Evolutionary conservation across 768 basidiomycete species (phyloP), one percentile per base, ranked within the genome.

Genomic region (Tulasnella sp.): DNA sequence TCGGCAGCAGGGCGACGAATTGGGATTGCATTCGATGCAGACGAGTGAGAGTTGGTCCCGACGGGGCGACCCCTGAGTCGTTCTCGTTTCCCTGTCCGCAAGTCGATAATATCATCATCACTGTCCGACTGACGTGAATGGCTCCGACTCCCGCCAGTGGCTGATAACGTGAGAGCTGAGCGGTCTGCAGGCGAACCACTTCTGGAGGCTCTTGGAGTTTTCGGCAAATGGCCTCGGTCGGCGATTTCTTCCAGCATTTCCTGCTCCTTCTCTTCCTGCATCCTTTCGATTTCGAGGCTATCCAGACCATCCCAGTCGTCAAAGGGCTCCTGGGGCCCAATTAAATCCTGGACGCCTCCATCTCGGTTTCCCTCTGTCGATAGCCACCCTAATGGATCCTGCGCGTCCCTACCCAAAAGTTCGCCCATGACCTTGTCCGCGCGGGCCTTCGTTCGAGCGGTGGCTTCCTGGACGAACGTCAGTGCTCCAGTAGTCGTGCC

Each of bases 341-440:
- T 21, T 52, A 52, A n/a, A n/a, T 21, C n/a, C n/a, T n/a, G 52
- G 0, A 10, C n/a, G 19, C 71, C 56, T 36, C 18, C 71, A 42
- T 31, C 24, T 42, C 68, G 31, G 31, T 31, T 52, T 46, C 14
- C 19, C 16, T 27, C 78, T 5, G n/a, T 46, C n/a, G 71, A 40
- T 21, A 79, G 34, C 78, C 78, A 79, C 31, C 78, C 73, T 14
- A 79, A 58, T 18, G 78, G 78, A 42, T 79, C 78, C 73, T 79
- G 42, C 18, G 38, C 78, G 44, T 79, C 36, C 16, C 58, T 18
- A 38, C 76, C 76, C 0, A 62, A 6, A 12, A 79, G 48, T 48
- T 79, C 78, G 68, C 71, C 68, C 36, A 73, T 44, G 42, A 79
- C 78, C 27, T 74, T 79, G 44, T 44, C 38, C 21, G 36, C 71